Conservation (phyloP, 805 yeast genomes). For the Hanseniaspora hatyaiensis region DNA sequence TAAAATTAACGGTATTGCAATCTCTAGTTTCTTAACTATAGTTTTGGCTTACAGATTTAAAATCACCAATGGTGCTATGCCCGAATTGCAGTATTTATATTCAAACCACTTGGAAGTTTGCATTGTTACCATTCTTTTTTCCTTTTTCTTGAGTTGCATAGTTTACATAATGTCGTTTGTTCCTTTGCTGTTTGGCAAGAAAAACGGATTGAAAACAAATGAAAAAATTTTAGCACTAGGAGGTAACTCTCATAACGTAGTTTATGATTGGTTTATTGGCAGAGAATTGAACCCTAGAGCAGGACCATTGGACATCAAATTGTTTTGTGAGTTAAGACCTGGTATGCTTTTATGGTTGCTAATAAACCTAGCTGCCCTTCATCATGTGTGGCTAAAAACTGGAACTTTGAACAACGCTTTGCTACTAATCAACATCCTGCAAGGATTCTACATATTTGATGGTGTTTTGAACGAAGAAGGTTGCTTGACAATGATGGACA, state of each 20-base stretch:
- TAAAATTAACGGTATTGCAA: conserved; percentile 67
- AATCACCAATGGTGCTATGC: conserved; percentile 44
- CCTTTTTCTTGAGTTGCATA: conserved; percentile 49
- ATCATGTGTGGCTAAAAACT: conserved; percentile 55
- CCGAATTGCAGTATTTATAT: conserved; percentile 71
- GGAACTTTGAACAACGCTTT: conserved; percentile 63
- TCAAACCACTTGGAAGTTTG: conserved; percentile 56
- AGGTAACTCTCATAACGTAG: conserved; percentile 64
- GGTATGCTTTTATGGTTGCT: conserved; percentile 81
- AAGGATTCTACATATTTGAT: conserved; percentile 75
- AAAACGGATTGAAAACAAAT: conserved; percentile 39
- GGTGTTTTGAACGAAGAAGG: conserved; percentile 90
- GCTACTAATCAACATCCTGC: conserved; percentile 54
- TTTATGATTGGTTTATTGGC: conserved; percentile 95
- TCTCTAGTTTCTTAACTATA: conserved; percentile 35
- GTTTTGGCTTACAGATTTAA: conserved; percentile 42
- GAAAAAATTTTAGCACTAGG: conserved; percentile 72
- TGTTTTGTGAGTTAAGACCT: conserved; percentile 88
- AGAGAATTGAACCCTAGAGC: conserved; percentile 88
- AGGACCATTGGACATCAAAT: conserved; percentile 74
- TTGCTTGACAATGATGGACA: conserved; percentile 84
- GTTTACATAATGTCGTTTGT: conserved; percentile 60
- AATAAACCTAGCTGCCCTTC: conserved; percentile 66
- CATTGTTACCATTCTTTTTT: conserved; percentile 49
- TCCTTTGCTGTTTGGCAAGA: conserved; percentile 37